Conservation (phyloP, 352 stramenopile genomes). For the Phytophthora capsici region DNA sequence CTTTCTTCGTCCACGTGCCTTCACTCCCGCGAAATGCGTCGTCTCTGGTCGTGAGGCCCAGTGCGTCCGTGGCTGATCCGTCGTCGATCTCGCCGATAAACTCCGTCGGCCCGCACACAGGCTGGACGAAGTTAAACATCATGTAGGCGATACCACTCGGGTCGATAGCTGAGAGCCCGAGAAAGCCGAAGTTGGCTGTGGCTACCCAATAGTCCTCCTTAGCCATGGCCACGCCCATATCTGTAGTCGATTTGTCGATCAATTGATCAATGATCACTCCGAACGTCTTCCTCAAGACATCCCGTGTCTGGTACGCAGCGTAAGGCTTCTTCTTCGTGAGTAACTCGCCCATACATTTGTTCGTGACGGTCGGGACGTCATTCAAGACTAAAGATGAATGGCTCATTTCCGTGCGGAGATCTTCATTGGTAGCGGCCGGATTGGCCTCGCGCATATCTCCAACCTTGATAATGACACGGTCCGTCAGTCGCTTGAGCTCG, state of each 20-base stretch:
- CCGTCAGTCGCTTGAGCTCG: slow-evolving; percentile 50
- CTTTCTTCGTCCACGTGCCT: slow-evolving; percentile 51
- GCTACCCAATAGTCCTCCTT: slow-evolving; percentile 45
- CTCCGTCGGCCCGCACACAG: slow-evolving; percentile 62
- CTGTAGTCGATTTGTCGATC: slow-evolving; percentile 43
- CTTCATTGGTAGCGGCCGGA: slow-evolving; percentile 31
- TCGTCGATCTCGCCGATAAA: slow-evolving; percentile 69
- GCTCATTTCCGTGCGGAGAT: slow-evolving; percentile 51
- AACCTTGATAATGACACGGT: slow-evolving; percentile 53
- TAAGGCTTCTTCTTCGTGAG: slow-evolving; percentile 39
- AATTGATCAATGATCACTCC: slow-evolving; percentile 66
- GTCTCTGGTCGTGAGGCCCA: slow-evolving; percentile 49
- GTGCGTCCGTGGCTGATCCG: slow-evolving; percentile 36
- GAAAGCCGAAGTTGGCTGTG: slow-evolving; percentile 41
- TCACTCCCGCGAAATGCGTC: slow-evolving; percentile 52
- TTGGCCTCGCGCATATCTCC: slow-evolving; percentile 43
- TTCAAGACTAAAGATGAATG: slow-evolving; percentile 50
- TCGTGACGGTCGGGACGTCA: slow-evolving; percentile 52
- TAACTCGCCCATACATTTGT: slow-evolving; percentile 52
- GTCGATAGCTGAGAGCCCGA: slow-evolving; percentile 41
- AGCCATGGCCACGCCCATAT: slow-evolving; percentile 48
- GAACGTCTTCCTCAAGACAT: slow-evolving; percentile 58
- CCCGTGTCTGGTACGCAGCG: slow-evolving; percentile 47
- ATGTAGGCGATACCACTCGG: slow-evolving; percentile 54
- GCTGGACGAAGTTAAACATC: slow-evolving; percentile 60